Evolutionary conservation across 2,329 filamentous ascomycete species (phyloP), one percentile per base, ranked within the genome.

Genomic region (Cladosporium halotolerans): DNA sequence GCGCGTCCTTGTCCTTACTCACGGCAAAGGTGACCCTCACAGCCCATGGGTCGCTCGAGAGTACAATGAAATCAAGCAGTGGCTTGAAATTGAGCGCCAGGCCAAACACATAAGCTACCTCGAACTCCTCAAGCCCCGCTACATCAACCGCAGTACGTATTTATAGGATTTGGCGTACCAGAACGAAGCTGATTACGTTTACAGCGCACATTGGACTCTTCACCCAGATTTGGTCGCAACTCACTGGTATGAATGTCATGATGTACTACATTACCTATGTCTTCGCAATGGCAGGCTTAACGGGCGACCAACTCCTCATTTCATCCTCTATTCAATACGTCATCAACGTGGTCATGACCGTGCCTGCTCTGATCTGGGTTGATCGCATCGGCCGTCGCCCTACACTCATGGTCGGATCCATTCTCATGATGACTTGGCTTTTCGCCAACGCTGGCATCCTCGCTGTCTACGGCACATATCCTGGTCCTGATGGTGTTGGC

Each of bases 271-370:
- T 75, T 31, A 72, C 69, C 4, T 87, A 86, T 58, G 79, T 88
- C 55, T 88, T 88, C 67, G 76, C 76, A 9, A 89, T 89, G 85
- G 84, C 85, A 13, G 84, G 84, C 9, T 73, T 85, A 23, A 57
- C 51, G 4, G 60, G 57, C 3, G 74, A 80, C 60, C 77, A 76
- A 50, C 78, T 82, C 36, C 76, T 89, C 8, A 69, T 87, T 42
- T 79, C 85, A 7, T 85, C 82, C 14, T 82, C 80, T 9, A 88
- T 88, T 57, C 82, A 88, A 64, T 88, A 87, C 66, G 77, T 90
- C 61, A 88, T 92, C 74, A 91, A 91, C 67, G 87, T 92, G 1
- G 56, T 84, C 49, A 88, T 89, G 83, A 92, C 88, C 0, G 67
- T 91, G 3, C 85, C 86, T 0, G 87, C 87, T 1, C 77, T 92